Evolutionary conservation across 306 rosid species (phyloP).

Genomic region (Prunus fruticosa): DNA sequence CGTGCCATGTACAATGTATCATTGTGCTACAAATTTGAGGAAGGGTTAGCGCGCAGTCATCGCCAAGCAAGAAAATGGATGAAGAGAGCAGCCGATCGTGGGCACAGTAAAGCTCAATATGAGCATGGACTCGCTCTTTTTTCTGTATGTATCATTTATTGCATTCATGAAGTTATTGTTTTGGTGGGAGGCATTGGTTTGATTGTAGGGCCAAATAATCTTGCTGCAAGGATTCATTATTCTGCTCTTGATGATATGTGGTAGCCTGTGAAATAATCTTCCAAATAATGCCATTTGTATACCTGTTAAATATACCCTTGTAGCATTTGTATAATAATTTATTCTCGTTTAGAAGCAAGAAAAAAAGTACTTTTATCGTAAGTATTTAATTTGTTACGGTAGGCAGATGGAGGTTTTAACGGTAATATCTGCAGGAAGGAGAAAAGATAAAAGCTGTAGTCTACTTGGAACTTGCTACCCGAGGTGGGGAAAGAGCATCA

Average conservation of each 20-base stretch:
- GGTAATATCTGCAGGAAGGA: constrained; percentile 57
- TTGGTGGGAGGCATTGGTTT: no score
- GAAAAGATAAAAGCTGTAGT: constrained; percentile 79
- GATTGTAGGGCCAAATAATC: no score
- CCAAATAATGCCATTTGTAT: no score
- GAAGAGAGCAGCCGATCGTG: constrained; percentile 89
- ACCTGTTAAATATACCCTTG: no score
- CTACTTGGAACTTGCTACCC: constrained; percentile 84
- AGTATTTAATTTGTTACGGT: not conserved
- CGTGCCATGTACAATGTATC: constrained; percentile 91
- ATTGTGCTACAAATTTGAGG: constrained; percentile 72
- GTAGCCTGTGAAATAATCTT: not conserved
- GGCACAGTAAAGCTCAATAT: constrained; percentile 81
- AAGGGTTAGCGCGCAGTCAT: constrained; percentile 60
- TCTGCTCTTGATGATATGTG: not conserved
- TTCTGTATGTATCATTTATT: constrained; percentile 47
- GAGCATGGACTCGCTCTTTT: constrained; percentile 82
- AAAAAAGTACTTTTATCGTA: not conserved
- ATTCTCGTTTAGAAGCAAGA: not conserved
- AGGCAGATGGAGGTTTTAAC: constrained; percentile 11
- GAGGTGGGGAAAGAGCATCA: constrained; percentile 75
- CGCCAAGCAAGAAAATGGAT: constrained; percentile 75
- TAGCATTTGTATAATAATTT: not conserved
- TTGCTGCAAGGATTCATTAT: not conserved
- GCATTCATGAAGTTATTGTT: no score